Percentiles rank a stretch among this genome's conserved stretches.
These are phyloP conservation scores for Aspergillus novofumigatus DNA, from an alignment of 2,329 filamentous ascomycete genomes.

Conservation along the genomic window DNA sequence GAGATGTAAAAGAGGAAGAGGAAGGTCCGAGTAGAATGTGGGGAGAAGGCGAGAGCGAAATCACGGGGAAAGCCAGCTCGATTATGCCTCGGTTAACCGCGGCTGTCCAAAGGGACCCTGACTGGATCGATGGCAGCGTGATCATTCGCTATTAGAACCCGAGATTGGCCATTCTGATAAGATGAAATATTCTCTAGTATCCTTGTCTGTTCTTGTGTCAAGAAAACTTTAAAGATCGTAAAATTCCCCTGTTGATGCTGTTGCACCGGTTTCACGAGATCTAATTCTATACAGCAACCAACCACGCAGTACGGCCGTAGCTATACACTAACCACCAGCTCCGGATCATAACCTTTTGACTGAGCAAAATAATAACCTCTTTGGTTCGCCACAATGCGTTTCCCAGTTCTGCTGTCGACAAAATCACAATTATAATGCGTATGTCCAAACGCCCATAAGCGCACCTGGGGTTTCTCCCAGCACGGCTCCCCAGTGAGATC, in stretches of 20 bases:
- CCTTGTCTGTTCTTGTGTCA: background rate
- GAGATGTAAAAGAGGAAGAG: background rate
- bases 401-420: constrained; percentile 25
- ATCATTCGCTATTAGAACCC: background rate
- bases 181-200: background rate
- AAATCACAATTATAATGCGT: constrained; percentile 47
- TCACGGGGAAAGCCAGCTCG: constrained; percentile 3
- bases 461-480: constrained; percentile 36
- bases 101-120: background rate
- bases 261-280: background rate
- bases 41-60: background rate
- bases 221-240: background rate
- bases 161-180: background rate
- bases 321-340: constrained; percentile 22
- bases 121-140: background rate
- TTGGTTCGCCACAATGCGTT: constrained; percentile 40
- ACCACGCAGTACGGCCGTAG: background rate
- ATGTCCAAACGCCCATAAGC: constrained; percentile 48
- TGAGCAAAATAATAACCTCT: constrained; percentile 41
- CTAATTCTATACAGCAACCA: no score
- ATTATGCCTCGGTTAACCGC: constrained; percentile 9
- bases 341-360: constrained; percentile 31
- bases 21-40: background rate
- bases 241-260: background rate
- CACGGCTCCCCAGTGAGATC: constrained; percentile 38